Conservation (phyloP, 495 filamentous ascomycete species). For the Aspergillus ostianus region DNA sequence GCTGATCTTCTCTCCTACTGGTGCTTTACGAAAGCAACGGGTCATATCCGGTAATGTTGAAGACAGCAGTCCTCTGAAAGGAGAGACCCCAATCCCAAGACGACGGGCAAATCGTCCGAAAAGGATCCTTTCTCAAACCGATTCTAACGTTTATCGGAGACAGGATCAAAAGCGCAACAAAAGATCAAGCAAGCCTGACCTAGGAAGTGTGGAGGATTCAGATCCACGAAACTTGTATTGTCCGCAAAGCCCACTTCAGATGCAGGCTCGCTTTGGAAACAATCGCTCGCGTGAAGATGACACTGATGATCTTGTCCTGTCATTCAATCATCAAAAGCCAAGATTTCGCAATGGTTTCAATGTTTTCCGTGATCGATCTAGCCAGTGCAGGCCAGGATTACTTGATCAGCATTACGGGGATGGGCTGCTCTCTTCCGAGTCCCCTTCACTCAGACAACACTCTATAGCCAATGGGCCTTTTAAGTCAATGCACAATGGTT, state of each 20-base stretch:
- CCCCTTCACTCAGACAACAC: slow-evolving; percentile 22
- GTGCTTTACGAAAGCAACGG: slow-evolving; percentile 52
- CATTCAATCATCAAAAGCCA: slow-evolving; percentile 21
- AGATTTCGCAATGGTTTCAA: slow-evolving; percentile 26
- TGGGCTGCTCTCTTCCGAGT: slow-evolving; percentile 19
- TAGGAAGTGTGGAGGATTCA: not conserved
- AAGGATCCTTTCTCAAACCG: slow-evolving; percentile 25
- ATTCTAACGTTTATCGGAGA: slow-evolving; percentile 34
- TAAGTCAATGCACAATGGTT: slow-evolving; percentile 15
- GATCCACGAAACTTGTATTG: slow-evolving; percentile 5
- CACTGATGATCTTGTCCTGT: slow-evolving; percentile 33
- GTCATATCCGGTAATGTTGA: slow-evolving; percentile 56
- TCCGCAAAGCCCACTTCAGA: slow-evolving; percentile 9
- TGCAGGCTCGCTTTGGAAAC: slow-evolving; percentile 6
- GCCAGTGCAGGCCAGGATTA: slow-evolving; percentile 10
- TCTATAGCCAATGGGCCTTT: slow-evolving; percentile 3
- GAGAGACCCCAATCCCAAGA: slow-evolving; percentile 46
- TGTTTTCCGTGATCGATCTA: slow-evolving; percentile 37
- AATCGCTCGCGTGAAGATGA: slow-evolving; percentile 18
- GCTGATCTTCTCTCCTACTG: slow-evolving; percentile 61
- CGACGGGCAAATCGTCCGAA: slow-evolving; percentile 29
- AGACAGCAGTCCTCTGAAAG: slow-evolving; percentile 49
- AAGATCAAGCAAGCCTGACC: slow-evolving; percentile 9
- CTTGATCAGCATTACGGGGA: slow-evolving; percentile 13
- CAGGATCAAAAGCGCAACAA: slow-evolving; percentile 26